phyloP scores from a whole-genome alignment of 345 rosid genomes.

The Mallotus nudiflorus region DNA sequence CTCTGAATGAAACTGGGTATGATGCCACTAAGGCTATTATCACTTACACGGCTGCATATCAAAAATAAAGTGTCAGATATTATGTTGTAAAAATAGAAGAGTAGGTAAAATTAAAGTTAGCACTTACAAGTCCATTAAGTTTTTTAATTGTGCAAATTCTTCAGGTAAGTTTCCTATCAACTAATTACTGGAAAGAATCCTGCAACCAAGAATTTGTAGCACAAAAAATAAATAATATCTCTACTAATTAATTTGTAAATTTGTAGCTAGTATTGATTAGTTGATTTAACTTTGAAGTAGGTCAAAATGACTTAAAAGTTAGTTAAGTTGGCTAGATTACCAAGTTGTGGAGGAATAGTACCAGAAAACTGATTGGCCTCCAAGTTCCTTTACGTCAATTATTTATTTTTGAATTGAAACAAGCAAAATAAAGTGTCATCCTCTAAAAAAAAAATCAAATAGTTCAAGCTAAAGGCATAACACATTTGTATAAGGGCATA shows the following conservation, averaged over 20 bases:
- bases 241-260: too few species aligned
- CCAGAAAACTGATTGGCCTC: constrained; percentile 3
- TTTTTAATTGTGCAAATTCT: constrained; percentile 2
- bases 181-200: constrained; percentile 14
- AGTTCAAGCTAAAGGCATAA: too few species aligned
- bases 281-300: not conserved
- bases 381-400: too few species aligned
- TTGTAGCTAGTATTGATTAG: not conserved
- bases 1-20: constrained; percentile 9
- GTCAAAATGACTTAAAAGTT: not conserved
- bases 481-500: too few species aligned
- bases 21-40: constrained; percentile 14
- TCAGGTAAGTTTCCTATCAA: constrained; percentile 13
- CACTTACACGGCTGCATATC: constrained; percentile 14
- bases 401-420: too few species aligned
- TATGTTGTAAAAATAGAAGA: not conserved
- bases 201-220: too few species aligned
- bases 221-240: not conserved
- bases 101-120: not conserved
- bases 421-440: too few species aligned
- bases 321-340: not conserved
- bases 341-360: not conserved
- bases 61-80: not conserved
- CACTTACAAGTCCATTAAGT: constrained; percentile 10
- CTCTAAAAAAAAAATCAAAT: too few species aligned